These are phyloP conservation scores for Helminthosporium solani DNA, from an alignment of 2,329 filamentous ascomycete species.

Conservation along the genomic window DNA sequence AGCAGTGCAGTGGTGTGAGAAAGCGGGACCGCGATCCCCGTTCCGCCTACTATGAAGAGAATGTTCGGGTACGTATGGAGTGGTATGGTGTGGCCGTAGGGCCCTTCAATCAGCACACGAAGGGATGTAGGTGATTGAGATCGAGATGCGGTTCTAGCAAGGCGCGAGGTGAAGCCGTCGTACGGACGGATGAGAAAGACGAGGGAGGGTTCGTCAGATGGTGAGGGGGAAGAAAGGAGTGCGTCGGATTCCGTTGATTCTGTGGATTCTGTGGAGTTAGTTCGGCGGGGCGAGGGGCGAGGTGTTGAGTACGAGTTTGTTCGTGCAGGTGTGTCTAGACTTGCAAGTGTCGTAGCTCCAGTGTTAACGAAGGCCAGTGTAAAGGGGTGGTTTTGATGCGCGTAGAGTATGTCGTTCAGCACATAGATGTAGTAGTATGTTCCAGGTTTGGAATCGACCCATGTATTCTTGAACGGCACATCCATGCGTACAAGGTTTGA, in stretches of 20 bases:
- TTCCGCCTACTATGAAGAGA: constrained; percentile 40
- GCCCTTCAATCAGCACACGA: constrained; percentile 52
- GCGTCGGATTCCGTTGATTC: constrained; percentile 34
- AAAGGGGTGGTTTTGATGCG: constrained; percentile 53
- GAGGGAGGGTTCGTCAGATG: constrained; percentile 21
- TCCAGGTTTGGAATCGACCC: constrained; percentile 45
- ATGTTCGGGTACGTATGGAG: constrained; percentile 45
- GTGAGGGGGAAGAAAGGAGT: constrained; percentile 14
- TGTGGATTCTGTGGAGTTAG: constrained; percentile 16
- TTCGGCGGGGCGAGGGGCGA: constrained; percentile 7
- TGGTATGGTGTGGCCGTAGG: constrained; percentile 49
- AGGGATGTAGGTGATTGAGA: constrained; percentile 23
- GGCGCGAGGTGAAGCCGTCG: constrained; percentile 52
- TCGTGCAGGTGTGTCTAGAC: not conserved
- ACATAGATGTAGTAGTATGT: constrained; percentile 55
- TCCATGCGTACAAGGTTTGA: constrained; percentile 53
- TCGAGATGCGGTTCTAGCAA: constrained; percentile 40
- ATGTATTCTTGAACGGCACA: constrained; percentile 39
- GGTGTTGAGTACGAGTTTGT: not conserved
- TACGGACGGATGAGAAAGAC: constrained; percentile 55
- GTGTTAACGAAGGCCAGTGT: constrained; percentile 26
- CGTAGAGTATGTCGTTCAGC: constrained; percentile 47
- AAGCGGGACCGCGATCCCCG: constrained; percentile 36
- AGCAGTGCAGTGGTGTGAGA: constrained; percentile 30
- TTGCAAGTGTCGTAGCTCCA: not conserved